Evolutionary conservation across 169 alveolate species (phyloP), one percentile per base, ranked within the genome.

Genomic region (Eimeria acervulina): DNA sequence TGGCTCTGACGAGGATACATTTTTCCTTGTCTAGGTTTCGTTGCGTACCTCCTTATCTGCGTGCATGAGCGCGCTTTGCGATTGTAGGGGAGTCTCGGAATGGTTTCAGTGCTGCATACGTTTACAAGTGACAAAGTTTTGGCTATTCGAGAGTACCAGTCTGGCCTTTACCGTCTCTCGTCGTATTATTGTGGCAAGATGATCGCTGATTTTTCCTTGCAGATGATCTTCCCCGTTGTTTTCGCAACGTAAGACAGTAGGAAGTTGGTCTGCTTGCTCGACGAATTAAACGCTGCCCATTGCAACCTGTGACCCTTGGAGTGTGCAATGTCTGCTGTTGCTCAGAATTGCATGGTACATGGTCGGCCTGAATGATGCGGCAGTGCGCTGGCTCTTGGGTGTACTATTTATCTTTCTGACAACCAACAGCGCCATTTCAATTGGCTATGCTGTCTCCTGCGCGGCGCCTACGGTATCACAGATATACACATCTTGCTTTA

Each of bases 121-220:
- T 96, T 96, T 63, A 80, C 97, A 28, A 40, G 33, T 15, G 97
- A 96, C 72, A 90, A 90, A 44, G 89, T 84, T 31, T 59, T 96
- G 63, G 96, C 96, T 40, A 13, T 81, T 7, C 91, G 97, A 33
- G 97, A 96, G 95, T 96, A 90, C 68, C 94, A 88, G 26, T n/a
- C 95, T 1, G 96, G 95, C 68, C 80, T 78, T 36, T 92, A 90
- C 90, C 40, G 95, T 66, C 93, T 96, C 31, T 68, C 68, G 44
- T 85, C 96, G 40, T 96, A 96, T 55, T 96, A 28, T 63, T 70
- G 91, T 23, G 97, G 95, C 36, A 96, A 96, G 31, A 83, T 84
- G 81, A 51, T 72, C 47, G 90, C 96, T 23, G 97, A 96, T 68
- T 33, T 92, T 51, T 36, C 85, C 33, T 85, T 96, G 59, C 97